Conservation (phyloP, 805 yeast species). For the Grigorovia yakushimaensis region DNA sequence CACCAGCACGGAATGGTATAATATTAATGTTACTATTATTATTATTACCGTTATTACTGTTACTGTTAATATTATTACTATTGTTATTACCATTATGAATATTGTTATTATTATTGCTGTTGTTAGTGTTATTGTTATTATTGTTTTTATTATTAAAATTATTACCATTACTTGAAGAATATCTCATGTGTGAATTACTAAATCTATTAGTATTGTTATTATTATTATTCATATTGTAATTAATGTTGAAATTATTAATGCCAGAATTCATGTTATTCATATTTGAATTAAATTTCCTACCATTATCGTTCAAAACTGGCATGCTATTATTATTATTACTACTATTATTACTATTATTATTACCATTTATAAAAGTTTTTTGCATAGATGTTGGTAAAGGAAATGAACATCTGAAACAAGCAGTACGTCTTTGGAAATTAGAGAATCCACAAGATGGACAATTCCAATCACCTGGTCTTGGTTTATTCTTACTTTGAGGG, state of each 20-base stretch:
- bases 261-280: neutral
- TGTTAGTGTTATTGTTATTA: neutral
- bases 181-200: conserved; percentile 1
- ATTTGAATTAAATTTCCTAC: neutral
- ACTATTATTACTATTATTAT: conserved; percentile 15
- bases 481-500: conserved; percentile 77
- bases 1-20: conserved; percentile 95
- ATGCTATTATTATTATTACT: neutral
- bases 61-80: conserved; percentile 7
- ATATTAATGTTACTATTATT: conserved; percentile 8
- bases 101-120: neutral
- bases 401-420: conserved; percentile 86
- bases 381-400: conserved; percentile 49
- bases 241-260: too few relatives aligned
- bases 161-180: neutral
- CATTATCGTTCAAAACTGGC: too few relatives aligned
- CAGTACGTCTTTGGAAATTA: conserved; percentile 87
- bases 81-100: neutral
- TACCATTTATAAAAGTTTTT: too few relatives aligned
- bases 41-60: conserved; percentile 10
- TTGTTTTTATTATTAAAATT: neutral
- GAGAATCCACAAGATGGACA: conserved; percentile 94
- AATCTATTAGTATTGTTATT: neutral
- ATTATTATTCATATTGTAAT: conserved; percentile 4
- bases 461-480: conserved; percentile 97